Percentiles rank a stretch among this genome's conserved stretches.
Conservation (phyloP, 805 yeast species). For the Candida ortonii region DNA sequence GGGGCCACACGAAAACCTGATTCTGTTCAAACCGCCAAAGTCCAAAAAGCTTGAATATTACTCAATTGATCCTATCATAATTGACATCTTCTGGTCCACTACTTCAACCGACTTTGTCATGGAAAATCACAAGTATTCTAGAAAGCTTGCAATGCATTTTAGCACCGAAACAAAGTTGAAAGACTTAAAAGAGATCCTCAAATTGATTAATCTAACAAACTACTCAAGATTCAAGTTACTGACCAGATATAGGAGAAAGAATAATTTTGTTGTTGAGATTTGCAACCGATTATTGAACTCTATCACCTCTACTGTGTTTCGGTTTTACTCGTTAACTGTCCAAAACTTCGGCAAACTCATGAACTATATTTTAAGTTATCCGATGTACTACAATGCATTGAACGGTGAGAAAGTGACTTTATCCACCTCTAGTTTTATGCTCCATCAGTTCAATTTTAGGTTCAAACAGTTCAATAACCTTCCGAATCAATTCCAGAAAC, state of each 20-base stretch:
- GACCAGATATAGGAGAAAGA: conserved; percentile 3
- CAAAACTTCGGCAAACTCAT: conserved; percentile 13
- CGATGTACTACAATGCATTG: conserved; percentile 9
- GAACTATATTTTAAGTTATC: conserved; percentile 14
- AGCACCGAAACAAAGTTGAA: conserved; percentile 10
- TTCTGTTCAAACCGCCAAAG: conserved; percentile 70
- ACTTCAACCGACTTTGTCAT: conserved; percentile 10
- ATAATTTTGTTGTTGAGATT: conserved; percentile 3
- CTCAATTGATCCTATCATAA: conserved; percentile 67
- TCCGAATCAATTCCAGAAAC: conserved; percentile 72
- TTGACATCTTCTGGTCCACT: conserved; percentile 47
- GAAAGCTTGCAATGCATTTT: conserved; percentile 28
- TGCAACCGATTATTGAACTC: conserved; percentile 2
- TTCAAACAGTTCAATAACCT: conserved; percentile 72
- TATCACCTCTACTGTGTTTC: conserved; percentile 2
- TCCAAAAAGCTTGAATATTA: conserved; percentile 71
- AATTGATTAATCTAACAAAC: conserved; percentile 32
- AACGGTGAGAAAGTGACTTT: conserved; percentile 8
- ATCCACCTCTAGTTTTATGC: conserved; percentile 41
- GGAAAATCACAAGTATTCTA: conserved; percentile 25
- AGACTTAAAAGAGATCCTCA: conserved; percentile 27
- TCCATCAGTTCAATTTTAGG: conserved; percentile 77
- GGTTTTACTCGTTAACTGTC: conserved; percentile 9
- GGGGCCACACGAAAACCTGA: conserved; percentile 27
- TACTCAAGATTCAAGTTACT: conserved; percentile 25